Evolutionary conservation across 495 filamentous ascomycete species (phyloP).

Genomic region (Acidomyces sp.): DNA sequence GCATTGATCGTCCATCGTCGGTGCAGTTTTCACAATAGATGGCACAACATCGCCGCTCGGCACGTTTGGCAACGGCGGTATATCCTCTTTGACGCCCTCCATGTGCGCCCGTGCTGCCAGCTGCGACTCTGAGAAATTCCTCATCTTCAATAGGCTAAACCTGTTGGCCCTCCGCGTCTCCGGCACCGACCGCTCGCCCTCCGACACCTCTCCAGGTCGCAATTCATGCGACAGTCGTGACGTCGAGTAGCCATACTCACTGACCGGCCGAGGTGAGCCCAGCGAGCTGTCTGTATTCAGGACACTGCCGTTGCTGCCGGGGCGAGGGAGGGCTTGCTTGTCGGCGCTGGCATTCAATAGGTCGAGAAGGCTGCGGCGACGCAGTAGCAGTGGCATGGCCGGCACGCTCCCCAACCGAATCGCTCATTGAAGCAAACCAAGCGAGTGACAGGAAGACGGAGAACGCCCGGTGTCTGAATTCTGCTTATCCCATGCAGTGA

Average conservation of each 20-base stretch:
- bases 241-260: constrained; percentile 3
- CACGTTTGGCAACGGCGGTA: constrained; percentile 48
- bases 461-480: no score
- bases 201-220: constrained; percentile 2
- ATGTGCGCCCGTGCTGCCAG: constrained; percentile 65
- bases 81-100: constrained; percentile 39
- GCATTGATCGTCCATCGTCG: constrained; percentile 47
- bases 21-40: constrained; percentile 85
- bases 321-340: background rate
- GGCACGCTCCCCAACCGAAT: constrained; percentile 7
- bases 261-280: constrained; percentile 1
- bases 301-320: constrained; percentile 1
- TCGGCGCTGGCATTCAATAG: constrained; percentile 9
- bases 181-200: background rate
- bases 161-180: constrained; percentile 39
- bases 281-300: background rate
- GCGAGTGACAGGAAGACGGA: no score
- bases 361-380: constrained; percentile 13
- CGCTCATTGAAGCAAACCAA: no score
- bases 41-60: constrained; percentile 38
- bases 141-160: constrained; percentile 81
- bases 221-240: constrained; percentile 14
- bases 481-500: no score
- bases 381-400: constrained; percentile 15
- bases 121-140: constrained; percentile 89